These are phyloP conservation scores for Fusarium succisae DNA, from an alignment of 2,329 filamentous ascomycete species.

Conservation along the genomic window DNA sequence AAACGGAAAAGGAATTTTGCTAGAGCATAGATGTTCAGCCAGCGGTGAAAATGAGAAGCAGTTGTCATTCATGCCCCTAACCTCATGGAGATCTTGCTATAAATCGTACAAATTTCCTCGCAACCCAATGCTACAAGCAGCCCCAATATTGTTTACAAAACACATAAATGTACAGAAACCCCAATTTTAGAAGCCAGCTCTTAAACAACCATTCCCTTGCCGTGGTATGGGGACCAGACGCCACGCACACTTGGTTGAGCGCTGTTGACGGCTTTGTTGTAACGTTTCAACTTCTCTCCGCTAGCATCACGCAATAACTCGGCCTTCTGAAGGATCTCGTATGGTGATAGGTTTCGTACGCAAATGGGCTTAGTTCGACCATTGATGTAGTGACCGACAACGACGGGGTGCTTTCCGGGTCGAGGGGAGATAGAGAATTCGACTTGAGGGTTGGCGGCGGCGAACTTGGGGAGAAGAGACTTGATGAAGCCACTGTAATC, in stretches of 20 bases:
- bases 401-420: slow-evolving; percentile 87
- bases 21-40: neutral
- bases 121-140: slow-evolving; percentile 43
- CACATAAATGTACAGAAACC: slow-evolving; percentile 39
- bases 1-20: neutral
- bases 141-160: slow-evolving; percentile 41
- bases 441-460: slow-evolving; percentile 82
- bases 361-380: slow-evolving; percentile 86
- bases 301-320: slow-evolving; percentile 77
- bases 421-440: slow-evolving; percentile 92
- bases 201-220: slow-evolving; percentile 64
- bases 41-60: neutral
- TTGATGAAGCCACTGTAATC: slow-evolving; percentile 79
- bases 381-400: slow-evolving; percentile 93
- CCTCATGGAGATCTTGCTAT: slow-evolving; percentile 35
- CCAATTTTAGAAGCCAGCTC: neutral
- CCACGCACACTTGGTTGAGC: slow-evolving; percentile 74
- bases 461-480: slow-evolving; percentile 79
- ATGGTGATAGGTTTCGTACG: slow-evolving; percentile 83
- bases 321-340: slow-evolving; percentile 83
- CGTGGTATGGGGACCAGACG: slow-evolving; percentile 77
- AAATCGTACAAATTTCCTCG: slow-evolving; percentile 42
- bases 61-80: slow-evolving; percentile 23
- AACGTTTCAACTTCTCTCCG: slow-evolving; percentile 75
- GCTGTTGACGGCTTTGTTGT: slow-evolving; percentile 71